Conservation (phyloP, 768 basidiomycete genomes). For the Pleurotus tuber-regium region DNA sequence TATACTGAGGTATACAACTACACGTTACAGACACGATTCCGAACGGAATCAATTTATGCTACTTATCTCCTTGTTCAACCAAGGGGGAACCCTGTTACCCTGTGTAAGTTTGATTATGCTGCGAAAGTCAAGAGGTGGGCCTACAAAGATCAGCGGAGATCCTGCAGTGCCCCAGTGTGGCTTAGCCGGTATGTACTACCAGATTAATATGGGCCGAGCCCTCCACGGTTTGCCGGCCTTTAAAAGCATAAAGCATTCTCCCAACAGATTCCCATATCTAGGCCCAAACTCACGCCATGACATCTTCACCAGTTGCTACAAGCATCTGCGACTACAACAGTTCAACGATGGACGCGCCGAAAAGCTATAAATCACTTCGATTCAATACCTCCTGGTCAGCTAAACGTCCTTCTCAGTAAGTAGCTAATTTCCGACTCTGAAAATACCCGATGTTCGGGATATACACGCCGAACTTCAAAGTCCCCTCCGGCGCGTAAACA, state of each 20-base stretch:
- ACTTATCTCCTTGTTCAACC: not conserved
- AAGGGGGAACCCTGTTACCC: not conserved
- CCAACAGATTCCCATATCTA: conserved; percentile 10
- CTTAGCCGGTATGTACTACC: conserved; percentile 10
- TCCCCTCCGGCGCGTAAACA: not conserved
- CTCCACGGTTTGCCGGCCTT: conserved; percentile 10
- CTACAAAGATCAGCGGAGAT: conserved; percentile 12
- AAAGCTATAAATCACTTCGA: not conserved
- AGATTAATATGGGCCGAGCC: conserved; percentile 10
- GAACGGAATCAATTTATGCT: conserved; percentile 4
- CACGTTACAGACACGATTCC: not conserved
- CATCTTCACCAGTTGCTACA: conserved; percentile 3
- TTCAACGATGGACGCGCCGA: not conserved
- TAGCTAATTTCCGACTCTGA: no score
- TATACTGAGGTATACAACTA: no score
- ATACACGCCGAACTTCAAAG: not conserved
- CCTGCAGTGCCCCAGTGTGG: conserved; percentile 10
- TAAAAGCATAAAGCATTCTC: conserved; percentile 11
- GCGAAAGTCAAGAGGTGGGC: not conserved
- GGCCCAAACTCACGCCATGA: conserved; percentile 8
- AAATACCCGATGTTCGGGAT: no score
- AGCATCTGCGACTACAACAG: not conserved
- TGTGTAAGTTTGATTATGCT: not conserved
- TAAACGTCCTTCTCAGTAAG: conserved; percentile 6
- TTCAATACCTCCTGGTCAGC: not conserved